These are phyloP conservation scores for Geranium incanum DNA, from an alignment of 441 rosid species.

Conservation along the genomic window DNA sequence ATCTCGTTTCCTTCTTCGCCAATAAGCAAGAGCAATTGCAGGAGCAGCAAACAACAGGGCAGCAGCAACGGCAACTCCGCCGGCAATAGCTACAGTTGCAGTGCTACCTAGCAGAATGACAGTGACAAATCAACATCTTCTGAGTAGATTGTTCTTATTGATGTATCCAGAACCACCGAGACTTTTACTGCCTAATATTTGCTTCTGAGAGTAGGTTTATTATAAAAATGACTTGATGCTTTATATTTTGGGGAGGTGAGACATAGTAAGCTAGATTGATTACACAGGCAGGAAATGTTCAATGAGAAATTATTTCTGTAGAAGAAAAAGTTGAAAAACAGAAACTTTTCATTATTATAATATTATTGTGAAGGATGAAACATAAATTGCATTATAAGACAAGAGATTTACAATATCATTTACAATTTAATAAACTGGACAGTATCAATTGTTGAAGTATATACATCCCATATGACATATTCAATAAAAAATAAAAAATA, in stretches of 20 bases:
- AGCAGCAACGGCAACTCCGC: slow-evolving; percentile 15
- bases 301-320: not conserved
- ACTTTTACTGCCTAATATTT: not conserved
- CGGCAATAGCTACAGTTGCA: slow-evolving; percentile 17
- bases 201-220: not conserved
- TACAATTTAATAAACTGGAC: not conserved
- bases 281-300: not conserved
- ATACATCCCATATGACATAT: too few relatives aligned
- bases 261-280: not conserved
- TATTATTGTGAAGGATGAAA: not conserved
- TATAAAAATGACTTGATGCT: not conserved
- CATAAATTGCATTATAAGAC: not conserved
- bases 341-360: not conserved
- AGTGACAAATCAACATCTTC: not conserved
- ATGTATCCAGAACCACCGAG: not conserved
- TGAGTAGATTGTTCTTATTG: not conserved
- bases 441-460: not conserved
- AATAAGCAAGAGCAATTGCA: slow-evolving; percentile 16
- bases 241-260: not conserved
- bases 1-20: slow-evolving; percentile 15
- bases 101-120: slow-evolving; percentile 7
- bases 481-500: too few relatives aligned
- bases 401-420: not conserved
- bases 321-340: not conserved
- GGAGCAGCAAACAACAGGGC: slow-evolving; percentile 15